Evolutionary conservation across 1,284 basidiomycete genomes (phyloP).

Genomic region (Tilletia caries): DNA sequence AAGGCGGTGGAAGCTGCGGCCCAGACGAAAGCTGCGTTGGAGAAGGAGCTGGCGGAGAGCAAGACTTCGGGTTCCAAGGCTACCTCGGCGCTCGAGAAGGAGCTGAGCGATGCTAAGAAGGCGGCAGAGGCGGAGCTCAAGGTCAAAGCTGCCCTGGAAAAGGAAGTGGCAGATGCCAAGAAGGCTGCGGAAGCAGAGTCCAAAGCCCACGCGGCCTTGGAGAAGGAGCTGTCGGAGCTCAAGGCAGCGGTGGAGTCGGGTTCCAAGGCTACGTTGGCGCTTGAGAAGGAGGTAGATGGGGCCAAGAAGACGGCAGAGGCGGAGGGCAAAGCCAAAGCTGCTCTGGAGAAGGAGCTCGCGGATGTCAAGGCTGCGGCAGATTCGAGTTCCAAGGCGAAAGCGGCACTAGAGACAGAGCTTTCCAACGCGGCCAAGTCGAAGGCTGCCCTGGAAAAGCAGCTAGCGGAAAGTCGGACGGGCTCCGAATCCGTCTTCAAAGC

Average conservation of each 20-base stretch:
- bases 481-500: neutral
- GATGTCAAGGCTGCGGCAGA: neutral
- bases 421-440: constrained; percentile 8
- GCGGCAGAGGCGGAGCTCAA: constrained; percentile 25
- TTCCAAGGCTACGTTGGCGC: neutral
- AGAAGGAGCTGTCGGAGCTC: constrained; percentile 12
- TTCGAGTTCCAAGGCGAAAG: neutral
- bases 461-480: neutral
- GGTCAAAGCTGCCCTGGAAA: constrained; percentile 12
- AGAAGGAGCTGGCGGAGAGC: neutral
- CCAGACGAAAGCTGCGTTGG: neutral
- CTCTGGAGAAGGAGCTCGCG: too few relatives aligned
- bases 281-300: constrained; percentile 9
- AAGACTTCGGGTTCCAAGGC: neutral
- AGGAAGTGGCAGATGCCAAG: constrained; percentile 21
- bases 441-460: neutral
- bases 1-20: too few relatives aligned
- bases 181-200: constrained; percentile 25
- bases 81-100: constrained; percentile 26
- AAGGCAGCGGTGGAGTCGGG: neutral
- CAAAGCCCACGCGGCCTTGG: constrained; percentile 19
- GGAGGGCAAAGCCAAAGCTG: neutral
- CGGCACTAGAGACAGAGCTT: neutral
- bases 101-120: constrained; percentile 29
- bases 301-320: constrained; percentile 6